These are phyloP conservation scores for Aspergillus glaucus DNA, from an alignment of 2,329 filamentous ascomycete species.

Conservation along the genomic window DNA sequence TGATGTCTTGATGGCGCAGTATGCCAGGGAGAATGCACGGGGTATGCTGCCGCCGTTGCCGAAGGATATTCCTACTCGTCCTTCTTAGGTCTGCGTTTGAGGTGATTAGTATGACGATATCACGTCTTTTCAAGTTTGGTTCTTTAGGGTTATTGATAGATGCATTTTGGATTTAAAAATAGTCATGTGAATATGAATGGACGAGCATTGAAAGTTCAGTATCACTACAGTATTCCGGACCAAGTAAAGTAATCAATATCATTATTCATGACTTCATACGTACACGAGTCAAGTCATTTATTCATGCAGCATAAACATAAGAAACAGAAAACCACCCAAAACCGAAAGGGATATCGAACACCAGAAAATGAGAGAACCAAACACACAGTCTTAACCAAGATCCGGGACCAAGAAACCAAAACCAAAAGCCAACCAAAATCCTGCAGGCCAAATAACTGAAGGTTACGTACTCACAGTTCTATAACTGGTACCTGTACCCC, in stretches of 20 bases:
- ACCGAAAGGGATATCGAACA: neutral
- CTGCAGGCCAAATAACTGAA: neutral
- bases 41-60: slow-evolving; percentile 40
- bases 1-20: slow-evolving; percentile 79
- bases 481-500: neutral
- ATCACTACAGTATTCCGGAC: neutral
- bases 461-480: slow-evolving; percentile 10
- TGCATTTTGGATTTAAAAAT: neutral
- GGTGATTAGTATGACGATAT: neutral
- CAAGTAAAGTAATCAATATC: neutral
- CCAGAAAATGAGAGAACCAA: neutral
- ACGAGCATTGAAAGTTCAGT: neutral
- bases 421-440: slow-evolving; percentile 2
- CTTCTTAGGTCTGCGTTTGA: slow-evolving; percentile 12
- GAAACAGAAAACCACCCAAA: neutral
- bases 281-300: neutral
- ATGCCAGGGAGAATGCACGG: slow-evolving; percentile 51
- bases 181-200: too few species aligned
- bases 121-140: neutral
- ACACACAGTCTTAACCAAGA: neutral
- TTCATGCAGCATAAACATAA: neutral
- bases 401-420: neutral
- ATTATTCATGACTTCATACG: neutral
- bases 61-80: slow-evolving; percentile 30
- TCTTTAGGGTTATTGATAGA: neutral